Conservation (phyloP, 352 stramenopile genomes). For the Pythium insidiosum region DNA sequence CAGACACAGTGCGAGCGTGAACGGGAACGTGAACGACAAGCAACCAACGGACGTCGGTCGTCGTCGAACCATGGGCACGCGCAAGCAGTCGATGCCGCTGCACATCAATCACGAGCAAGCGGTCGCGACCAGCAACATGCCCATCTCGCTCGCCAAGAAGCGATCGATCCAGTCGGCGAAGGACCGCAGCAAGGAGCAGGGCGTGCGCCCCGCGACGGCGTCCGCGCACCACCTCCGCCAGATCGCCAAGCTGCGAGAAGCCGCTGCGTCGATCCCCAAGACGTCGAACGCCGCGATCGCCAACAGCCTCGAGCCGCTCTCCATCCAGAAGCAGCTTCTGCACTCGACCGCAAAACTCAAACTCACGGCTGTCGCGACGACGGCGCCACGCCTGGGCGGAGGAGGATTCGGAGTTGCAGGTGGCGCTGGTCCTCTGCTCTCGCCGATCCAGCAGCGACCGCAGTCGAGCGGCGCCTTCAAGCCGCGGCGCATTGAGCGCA, state of each 20-base stretch:
- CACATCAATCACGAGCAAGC: constrained; percentile 19
- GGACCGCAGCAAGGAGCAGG: constrained; percentile 24
- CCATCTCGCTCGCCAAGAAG: constrained; percentile 24
- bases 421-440: too few species aligned
- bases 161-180: constrained; percentile 23
- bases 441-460: constrained; percentile 18
- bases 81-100: constrained; percentile 8
- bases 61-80: constrained; percentile 1
- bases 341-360: constrained; percentile 5
- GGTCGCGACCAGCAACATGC: constrained; percentile 16
- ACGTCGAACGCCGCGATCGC: constrained; percentile 19
- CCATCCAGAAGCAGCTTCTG: constrained; percentile 20
- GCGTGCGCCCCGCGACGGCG: constrained; percentile 7
- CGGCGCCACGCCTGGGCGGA: too few species aligned
- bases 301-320: constrained; percentile 15
- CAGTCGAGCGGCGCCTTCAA: constrained; percentile 50
- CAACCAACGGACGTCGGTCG: background rate
- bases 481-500: constrained; percentile 58
- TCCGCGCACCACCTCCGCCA: constrained; percentile 47
- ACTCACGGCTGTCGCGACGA: background rate
- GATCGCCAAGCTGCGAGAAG: constrained; percentile 30
- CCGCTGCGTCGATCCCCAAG: constrained; percentile 15
- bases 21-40: too few species aligned
- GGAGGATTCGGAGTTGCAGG: too few species aligned
- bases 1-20: too few species aligned